Percentiles rank a stretch among this genome's conserved stretches.
phyloP scores from a whole-genome alignment of 1,284 basidiomycete species.

The Ganoderma sp. region DNA sequence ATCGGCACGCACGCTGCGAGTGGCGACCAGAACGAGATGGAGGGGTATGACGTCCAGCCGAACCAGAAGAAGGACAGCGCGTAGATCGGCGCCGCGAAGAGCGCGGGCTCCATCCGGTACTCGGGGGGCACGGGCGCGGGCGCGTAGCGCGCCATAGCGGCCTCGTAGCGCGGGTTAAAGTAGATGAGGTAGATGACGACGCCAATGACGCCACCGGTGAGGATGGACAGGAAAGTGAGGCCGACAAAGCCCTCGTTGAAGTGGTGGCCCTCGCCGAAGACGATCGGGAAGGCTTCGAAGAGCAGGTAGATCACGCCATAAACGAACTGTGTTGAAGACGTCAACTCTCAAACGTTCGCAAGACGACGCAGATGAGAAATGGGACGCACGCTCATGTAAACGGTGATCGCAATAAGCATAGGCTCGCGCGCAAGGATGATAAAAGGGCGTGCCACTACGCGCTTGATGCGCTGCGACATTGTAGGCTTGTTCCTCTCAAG shows the following conservation, averaged over 20 bases:
- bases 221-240: conserved; percentile 55
- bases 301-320: conserved; percentile 53
- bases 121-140: conserved; percentile 52
- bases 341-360: background rate
- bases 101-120: conserved; percentile 50
- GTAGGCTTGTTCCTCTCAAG: conserved; percentile 44
- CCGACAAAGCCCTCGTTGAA: conserved; percentile 49
- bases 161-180: conserved; percentile 43
- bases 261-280: conserved; percentile 42
- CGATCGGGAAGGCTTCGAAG: conserved; percentile 45
- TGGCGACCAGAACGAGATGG: conserved; percentile 42
- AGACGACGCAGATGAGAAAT: background rate
- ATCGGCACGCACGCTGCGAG: conserved; percentile 39
- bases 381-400: conserved; percentile 52
- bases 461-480: conserved; percentile 41
- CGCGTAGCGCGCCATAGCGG: conserved; percentile 42
- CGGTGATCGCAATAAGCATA: conserved; percentile 50
- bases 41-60: conserved; percentile 50
- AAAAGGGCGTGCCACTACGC: conserved; percentile 48
- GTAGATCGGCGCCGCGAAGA: conserved; percentile 49
- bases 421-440: conserved; percentile 52
- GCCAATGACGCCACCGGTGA: conserved; percentile 43
- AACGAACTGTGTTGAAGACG: conserved; percentile 40
- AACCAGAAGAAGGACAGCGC: conserved; percentile 53
- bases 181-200: conserved; percentile 37